A percentile compares a stretch with the other conserved stretches of the same genome.
Conservation (phyloP, 169 alveolate species). For the Perkinsus olseni region DNA sequence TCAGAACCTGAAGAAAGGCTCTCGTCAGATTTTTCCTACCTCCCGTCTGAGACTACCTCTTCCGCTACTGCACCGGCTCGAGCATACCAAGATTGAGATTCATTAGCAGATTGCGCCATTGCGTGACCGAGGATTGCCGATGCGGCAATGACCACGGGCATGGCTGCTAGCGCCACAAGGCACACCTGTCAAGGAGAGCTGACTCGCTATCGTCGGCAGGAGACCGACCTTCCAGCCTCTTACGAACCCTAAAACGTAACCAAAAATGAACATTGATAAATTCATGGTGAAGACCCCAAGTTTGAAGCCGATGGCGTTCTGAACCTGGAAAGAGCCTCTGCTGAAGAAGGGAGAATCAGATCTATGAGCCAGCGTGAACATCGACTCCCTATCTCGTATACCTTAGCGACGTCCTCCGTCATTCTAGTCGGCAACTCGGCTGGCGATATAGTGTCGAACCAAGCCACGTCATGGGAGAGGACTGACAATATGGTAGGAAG, state of each 20-base stretch:
- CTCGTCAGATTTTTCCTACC: not conserved
- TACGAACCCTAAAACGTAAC: not conserved
- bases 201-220: not conserved
- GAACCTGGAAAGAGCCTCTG: not conserved
- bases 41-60: not conserved
- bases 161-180: not conserved
- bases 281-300: not conserved
- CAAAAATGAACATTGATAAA: not conserved
- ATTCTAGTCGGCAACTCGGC: not conserved
- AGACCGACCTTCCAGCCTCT: not conserved
- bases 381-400: not conserved
- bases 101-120: not conserved
- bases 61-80: not conserved
- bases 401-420: not conserved
- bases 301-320: not conserved
- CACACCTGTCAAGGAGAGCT: not conserved
- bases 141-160: not conserved
- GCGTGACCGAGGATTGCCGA: not conserved
- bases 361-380: no score
- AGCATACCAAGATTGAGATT: not conserved
- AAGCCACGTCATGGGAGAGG: not conserved
- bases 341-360: no score
- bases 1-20: not conserved
- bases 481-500: no score
- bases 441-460: not conserved